Base-by-base conservation (phyloP, 2,329 filamentous ascomycete genomes). In the Penicillium sp. region DNA sequence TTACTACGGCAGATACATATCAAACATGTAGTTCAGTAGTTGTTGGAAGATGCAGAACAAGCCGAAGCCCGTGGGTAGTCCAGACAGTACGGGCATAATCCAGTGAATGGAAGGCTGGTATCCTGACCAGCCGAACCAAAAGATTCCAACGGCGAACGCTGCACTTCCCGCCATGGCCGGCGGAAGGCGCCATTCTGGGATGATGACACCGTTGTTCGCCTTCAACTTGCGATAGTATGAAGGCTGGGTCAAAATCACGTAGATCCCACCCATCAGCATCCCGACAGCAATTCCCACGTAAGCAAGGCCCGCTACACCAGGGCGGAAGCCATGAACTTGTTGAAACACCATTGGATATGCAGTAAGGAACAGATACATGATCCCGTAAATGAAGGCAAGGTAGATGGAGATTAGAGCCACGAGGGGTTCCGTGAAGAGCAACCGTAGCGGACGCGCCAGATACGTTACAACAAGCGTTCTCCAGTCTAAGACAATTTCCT, bases 141-240 rank as follows among this genome's bases (percentile, higher is more conserved):
- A 81, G 21, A 82, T 67, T 4, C 82, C 81, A 0, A 66, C 71
- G 0, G 78, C 70, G 64, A 85, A 82, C 1, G 79, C 69, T 4
- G 80, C 66, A 1, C 78, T 78, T 8, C 83, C 83, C 0, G 82
- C 56, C 11, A 83, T 75, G 64, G 83, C 81, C 4, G 82, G 78
- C 0, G 79, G 79, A 1, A 85, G 78, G 2, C 79, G 72, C 58
- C 76, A 78, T 66, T 81, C 76, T 2, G 79, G 79, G 4, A 78
- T 67, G 30, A 19, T 17, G 44, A 73, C 70, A 11, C 73, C 72
- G 19, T 73, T 67, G 60, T 77, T 76, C 23, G 65, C 64, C 57
- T 56, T 71, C 67, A 76, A 55, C 73, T 77, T 76, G 44, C 73
- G 73, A 46, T 70, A 69, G 57, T 81, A 78, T 62, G 73, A 73